A percentile compares a stretch with the other conserved stretches of the same genome.
Evolutionary conservation across 2,329 filamentous ascomycete genomes (phyloP).

Genomic region (Curvularia spicifera): DNA sequence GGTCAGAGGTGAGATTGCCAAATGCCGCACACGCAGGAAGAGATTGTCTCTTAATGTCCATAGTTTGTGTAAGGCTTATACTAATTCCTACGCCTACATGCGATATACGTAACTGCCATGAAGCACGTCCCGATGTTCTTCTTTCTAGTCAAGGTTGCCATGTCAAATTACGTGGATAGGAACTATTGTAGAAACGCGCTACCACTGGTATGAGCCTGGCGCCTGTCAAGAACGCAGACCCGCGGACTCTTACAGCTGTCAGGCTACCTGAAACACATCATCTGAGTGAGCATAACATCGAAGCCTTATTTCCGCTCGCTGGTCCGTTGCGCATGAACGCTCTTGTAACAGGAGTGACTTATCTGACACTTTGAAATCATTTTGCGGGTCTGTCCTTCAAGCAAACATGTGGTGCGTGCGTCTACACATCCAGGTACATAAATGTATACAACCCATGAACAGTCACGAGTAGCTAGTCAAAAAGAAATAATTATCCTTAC

Average conservation of each 20-base stretch:
- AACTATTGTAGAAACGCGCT: neutral
- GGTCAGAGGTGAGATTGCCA: neutral
- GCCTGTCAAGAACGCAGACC: neutral
- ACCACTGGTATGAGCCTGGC: neutral
- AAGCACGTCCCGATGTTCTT: neutral
- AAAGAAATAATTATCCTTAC: neutral
- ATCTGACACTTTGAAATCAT: slow-evolving; percentile 10
- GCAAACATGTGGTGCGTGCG: slow-evolving; percentile 16
- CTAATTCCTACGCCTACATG: neutral
- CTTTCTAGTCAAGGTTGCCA: neutral
- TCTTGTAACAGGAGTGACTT: slow-evolving; percentile 19
- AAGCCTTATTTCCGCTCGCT: slow-evolving; percentile 9
- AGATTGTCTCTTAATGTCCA: neutral
- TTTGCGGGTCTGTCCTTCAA: slow-evolving; percentile 3
- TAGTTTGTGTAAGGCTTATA: neutral
- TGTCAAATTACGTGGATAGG: neutral
- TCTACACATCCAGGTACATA: slow-evolving; percentile 10
- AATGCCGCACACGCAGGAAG: neutral
- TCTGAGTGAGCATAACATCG: slow-evolving; percentile 7
- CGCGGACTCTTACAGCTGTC: neutral
- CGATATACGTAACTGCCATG: neutral
- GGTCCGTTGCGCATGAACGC: slow-evolving; percentile 17
- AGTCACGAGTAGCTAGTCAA: neutral
- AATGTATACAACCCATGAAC: slow-evolving; percentile 4
- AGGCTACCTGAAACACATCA: slow-evolving; percentile 5